These are phyloP conservation scores for Aspergillus conjunctus DNA, from an alignment of 495 filamentous ascomycete genomes.

Conservation along the genomic window DNA sequence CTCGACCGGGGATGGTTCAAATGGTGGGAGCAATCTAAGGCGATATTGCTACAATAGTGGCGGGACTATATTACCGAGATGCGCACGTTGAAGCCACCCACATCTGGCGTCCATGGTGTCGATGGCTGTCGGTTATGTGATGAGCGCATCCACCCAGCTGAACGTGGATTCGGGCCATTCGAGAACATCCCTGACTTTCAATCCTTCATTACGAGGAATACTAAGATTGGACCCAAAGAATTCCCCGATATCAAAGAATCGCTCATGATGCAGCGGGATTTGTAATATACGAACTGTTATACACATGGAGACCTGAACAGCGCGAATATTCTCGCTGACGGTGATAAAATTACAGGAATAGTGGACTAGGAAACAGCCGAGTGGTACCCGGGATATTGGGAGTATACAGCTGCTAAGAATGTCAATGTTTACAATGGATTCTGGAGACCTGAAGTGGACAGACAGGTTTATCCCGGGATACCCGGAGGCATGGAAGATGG, in stretches of 20 bases:
- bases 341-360: slow-evolving; percentile 41
- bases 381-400: slow-evolving; percentile 53
- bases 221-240: neutral
- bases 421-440: neutral
- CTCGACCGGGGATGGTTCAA: neutral
- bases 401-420: slow-evolving; percentile 23
- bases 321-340: slow-evolving; percentile 42
- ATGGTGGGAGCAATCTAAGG: neutral
- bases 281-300: slow-evolving; percentile 24
- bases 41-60: neutral
- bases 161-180: slow-evolving; percentile 14
- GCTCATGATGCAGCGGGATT: neutral
- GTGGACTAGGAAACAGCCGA: slow-evolving; percentile 50
- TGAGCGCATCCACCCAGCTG: neutral
- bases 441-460: slow-evolving; percentile 1
- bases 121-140: slow-evolving; percentile 2
- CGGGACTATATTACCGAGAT: slow-evolving; percentile 1
- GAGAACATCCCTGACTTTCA: slow-evolving; percentile 5
- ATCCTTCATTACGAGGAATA: neutral
- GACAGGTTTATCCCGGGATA: neutral
- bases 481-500: slow-evolving; percentile 7
- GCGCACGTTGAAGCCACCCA: slow-evolving; percentile 6
- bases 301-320: slow-evolving; percentile 48
- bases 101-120: neutral
- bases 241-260: neutral